These are phyloP conservation scores for Vitis labrusca DNA, from an alignment of 164 flowering plant genomes.

Conservation along the genomic window DNA sequence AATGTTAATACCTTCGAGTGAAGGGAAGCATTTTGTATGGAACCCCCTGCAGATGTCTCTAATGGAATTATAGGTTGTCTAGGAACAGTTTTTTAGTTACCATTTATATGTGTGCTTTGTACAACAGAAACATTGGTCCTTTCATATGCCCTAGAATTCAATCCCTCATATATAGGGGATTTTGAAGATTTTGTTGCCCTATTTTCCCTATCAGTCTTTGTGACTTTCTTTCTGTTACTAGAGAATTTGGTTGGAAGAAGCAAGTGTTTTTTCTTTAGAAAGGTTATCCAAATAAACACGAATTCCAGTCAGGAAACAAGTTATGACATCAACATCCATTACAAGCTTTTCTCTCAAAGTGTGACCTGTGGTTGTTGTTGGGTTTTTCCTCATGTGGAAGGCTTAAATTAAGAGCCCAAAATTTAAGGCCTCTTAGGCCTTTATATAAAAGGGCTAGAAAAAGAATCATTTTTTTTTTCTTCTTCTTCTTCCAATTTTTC, in stretches of 20 bases:
- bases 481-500: no score
- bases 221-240: slow-evolving; percentile 57
- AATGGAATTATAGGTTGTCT: slow-evolving; percentile 35
- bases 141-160: slow-evolving; percentile 43
- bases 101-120: slow-evolving; percentile 65
- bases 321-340: slow-evolving; percentile 99
- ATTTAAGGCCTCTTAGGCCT: no score
- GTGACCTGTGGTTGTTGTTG: slow-evolving; percentile 70
- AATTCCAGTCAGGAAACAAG: slow-evolving; percentile 95
- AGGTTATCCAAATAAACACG: slow-evolving; percentile 99
- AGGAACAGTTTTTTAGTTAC: slow-evolving; percentile 44
- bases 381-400: no score
- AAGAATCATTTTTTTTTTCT: no score
- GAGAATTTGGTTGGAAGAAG: slow-evolving; percentile 96
- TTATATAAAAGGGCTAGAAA: no score
- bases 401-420: no score
- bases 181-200: slow-evolving; percentile 44
- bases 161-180: slow-evolving; percentile 42
- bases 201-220: slow-evolving; percentile 56
- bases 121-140: slow-evolving; percentile 53
- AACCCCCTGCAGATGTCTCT: slow-evolving; percentile 50
- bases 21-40: slow-evolving; percentile 50
- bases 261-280: slow-evolving; percentile 81
- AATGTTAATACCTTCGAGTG: slow-evolving; percentile 65
- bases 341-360: slow-evolving; percentile 90